Evolutionary conservation across 2,329 filamentous ascomycete genomes (phyloP), one percentile per base, ranked within the genome.

Genomic region (Colletotrichum echinochloae): DNA sequence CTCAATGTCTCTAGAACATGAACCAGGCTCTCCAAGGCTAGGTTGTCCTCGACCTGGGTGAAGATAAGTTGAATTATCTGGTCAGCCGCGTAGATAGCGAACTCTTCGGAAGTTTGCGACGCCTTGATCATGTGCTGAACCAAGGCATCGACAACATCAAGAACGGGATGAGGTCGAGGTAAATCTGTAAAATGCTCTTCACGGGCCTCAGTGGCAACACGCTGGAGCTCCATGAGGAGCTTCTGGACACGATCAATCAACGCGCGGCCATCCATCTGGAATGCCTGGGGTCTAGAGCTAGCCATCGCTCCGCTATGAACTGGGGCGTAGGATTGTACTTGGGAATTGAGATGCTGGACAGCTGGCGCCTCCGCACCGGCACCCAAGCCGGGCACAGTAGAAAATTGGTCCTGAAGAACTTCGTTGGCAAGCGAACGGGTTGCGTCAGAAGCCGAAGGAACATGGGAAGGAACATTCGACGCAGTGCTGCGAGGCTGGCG

Each of bases 401-500:
- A 84, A 76, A 88, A 91, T 69, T 89, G 86, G 46, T 92, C 90
- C 74, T 89, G 88, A 5, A 92, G 82, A 14, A 90, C 85, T 70
- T 91, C 89, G 70, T 91, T 91, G 26, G 89, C 86, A 66, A 91
- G 82, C 8, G 87, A 87, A 68, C 89, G 83, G 1, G 88, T 90
- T 6, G 88, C 84, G 75, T 91, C 90, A 1, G 89, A 90, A 1
- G 86, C 80, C 2, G 89, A 88, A 14, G 88, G 82, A 20, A 83
- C 84, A 74, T 91, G 89, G 5, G 85, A 83, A 1, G 86, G 79
- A 78, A 90, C 79, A 80, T 89, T 77, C 77, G 85, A 78, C 82
- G 86, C 74, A 77, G 85, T 79, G 77, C 87, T 88, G 66, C 94
- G 91, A 35, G 94, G 91, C 78, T 97, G 94, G 66, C 94, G 88